phyloP scores from a whole-genome alignment of 306 rosid genomes.

The Ormosia semicastrata region DNA sequence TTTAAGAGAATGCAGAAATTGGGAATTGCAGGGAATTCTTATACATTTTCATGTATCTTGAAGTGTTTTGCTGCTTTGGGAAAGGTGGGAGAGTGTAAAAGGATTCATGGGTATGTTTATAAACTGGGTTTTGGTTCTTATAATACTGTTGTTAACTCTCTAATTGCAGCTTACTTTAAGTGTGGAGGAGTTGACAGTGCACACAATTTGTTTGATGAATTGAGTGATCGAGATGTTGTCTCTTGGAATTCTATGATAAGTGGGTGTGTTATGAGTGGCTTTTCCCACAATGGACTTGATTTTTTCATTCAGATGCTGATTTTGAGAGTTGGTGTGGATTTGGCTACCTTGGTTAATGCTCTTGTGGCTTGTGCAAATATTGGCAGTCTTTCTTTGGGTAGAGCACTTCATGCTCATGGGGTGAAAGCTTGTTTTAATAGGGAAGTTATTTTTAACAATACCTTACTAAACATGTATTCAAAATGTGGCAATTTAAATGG shows the following conservation, averaged over 20 bases:
- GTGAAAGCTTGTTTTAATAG: conserved; percentile 41
- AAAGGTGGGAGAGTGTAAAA: conserved; percentile 42
- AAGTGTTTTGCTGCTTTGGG: conserved; percentile 58
- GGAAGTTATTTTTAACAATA: conserved; percentile 54
- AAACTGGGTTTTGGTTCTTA: conserved; percentile 48
- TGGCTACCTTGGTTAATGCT: conserved; percentile 68
- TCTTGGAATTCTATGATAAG: conserved; percentile 84
- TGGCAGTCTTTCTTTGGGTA: conserved; percentile 50
- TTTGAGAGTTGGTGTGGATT: conserved; percentile 48
- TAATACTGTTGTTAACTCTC: conserved; percentile 50
- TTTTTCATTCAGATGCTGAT: conserved; percentile 50
- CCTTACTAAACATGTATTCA: conserved; percentile 70
- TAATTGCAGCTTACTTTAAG: conserved; percentile 49
- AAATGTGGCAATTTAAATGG: conserved; percentile 56
- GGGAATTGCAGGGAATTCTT: conserved; percentile 52
- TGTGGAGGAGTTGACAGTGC: conserved; percentile 57
- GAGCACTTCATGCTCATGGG: conserved; percentile 53
- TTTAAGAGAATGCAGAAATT: conserved; percentile 55
- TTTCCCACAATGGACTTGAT: conserved; percentile 46
- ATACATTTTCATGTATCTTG: conserved; percentile 60
- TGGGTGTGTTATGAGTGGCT: conserved; percentile 53
- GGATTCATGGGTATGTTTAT: conserved; percentile 56
- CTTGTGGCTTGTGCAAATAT: conserved; percentile 62
- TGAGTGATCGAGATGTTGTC: conserved; percentile 65
- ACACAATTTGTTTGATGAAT: conserved; percentile 60